Evolutionary conservation across 805 yeast species (phyloP), one percentile per base, ranked within the genome.

Genomic region (Clavispora fructus): DNA sequence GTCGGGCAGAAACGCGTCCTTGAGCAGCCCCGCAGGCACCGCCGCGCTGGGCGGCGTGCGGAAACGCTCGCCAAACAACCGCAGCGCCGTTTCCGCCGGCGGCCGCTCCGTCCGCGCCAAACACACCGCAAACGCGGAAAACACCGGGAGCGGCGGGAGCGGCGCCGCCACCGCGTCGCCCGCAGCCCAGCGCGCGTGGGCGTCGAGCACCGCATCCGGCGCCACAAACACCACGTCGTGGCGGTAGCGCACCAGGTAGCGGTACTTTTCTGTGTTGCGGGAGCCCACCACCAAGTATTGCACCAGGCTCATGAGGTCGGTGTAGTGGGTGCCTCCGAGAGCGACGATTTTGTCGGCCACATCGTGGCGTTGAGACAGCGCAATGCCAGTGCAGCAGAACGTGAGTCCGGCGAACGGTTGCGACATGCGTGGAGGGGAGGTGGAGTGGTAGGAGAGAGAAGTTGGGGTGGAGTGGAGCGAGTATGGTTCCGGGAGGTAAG

Each of bases 271-370:
- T 0, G 85, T 79, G 46, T 71, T 65, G 27, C 77, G 65, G 35
- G 71, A 72, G 1, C 88, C 89, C 28, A 83, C 82, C 6, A 85
- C 69, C 25, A 85, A 62, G 35, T 77, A 77, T 44, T 76, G 73
- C 2, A 79, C 83, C 58, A 80, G 82, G 41, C 80, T 76, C 69
- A 83, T 79, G 52, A 85, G 62, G 55, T 83, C 83, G 37, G 72
- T 71, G 47, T 74, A 71, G 52, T 73, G 78, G 9, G 55, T 57
- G 1, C 90, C 91, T 7, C 91, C 92, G 60, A 85, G 68, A 8
- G 73, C 65, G 26, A 64, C 59, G 46, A 84, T 72, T 56, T 74
- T 74, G 9, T 64, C 59, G 2, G 74, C 68, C 26, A 82, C 56
- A 13, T 67, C 72, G 23, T 70, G 67, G 51, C 79, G 69, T 30